Evolutionary conservation across 2,329 filamentous ascomycete genomes (phyloP), one percentile per base, ranked within the genome.

Genomic region (Coccinonectria pachysandricola): DNA sequence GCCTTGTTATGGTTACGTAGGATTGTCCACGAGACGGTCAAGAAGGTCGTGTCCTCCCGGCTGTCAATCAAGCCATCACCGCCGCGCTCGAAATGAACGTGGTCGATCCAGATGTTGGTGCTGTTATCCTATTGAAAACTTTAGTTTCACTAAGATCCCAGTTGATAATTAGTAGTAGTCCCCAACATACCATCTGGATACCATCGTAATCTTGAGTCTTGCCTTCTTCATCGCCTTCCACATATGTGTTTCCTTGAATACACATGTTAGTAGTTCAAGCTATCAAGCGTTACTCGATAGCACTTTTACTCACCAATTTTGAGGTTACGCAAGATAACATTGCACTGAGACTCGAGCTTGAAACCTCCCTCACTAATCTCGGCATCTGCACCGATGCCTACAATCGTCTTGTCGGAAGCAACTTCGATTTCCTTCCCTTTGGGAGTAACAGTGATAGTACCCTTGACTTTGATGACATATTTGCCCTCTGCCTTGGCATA

Each of bases 101-200:
- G 42, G 24, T 46, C 43, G 15, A 46, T 46, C 42, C 42, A 46
- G 26, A 46, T 40, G 24, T 46, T 46, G 20, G 36, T 35, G 10
- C 36, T 32, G 14, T 21, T 32, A 8, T 39, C 36, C 36, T 39
- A n/a, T n/a, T n/a, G n/a, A n/a, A n/a, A n/a, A n/a, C n/a, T n/a
- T n/a, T n/a, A n/a, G n/a, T n/a, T n/a, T n/a, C n/a, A n/a, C n/a
- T n/a, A n/a, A n/a, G n/a, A n/a, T n/a, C n/a, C n/a, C n/a, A n/a
- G n/a, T n/a, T n/a, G n/a, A n/a, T n/a, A n/a, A n/a, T n/a, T n/a
- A n/a, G n/a, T n/a, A n/a, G n/a, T n/a, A n/a, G n/a, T n/a, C n/a
- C n/a, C n/a, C n/a, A n/a, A 19, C 27, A 10, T 22, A 38, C 41
- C 32, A 37, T 38, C 26, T 45, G 42, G 7, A 46, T 45, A 8